phyloP scores from a whole-genome alignment of 1,139 yeast species.

The Taphrina confusa region DNA sequence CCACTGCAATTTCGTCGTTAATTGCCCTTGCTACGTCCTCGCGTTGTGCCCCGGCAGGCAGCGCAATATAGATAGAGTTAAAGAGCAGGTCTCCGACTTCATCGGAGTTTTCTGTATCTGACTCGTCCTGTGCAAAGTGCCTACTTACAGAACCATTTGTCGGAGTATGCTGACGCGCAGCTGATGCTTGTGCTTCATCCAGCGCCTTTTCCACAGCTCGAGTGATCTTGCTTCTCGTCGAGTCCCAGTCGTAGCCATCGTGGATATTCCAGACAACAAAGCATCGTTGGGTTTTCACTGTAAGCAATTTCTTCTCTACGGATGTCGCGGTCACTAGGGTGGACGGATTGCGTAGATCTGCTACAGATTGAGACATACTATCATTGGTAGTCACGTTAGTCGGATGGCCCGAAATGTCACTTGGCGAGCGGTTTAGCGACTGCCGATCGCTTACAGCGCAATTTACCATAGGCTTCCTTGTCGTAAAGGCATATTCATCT shows the following conservation, averaged over 20 bases:
- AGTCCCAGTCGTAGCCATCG: conserved; percentile 94
- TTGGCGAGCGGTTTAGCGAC: too few relatives aligned
- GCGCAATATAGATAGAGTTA: conserved; percentile 69
- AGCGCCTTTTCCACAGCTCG: conserved; percentile 66
- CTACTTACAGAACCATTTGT: background rate
- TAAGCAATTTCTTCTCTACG: background rate
- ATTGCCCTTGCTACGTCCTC: conserved; percentile 30
- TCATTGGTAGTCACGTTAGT: too few relatives aligned
- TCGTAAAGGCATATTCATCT: conserved; percentile 49
- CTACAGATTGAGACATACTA: background rate
- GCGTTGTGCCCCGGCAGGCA: conserved; percentile 48
- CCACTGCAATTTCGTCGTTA: conserved; percentile 40
- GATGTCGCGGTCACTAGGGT: background rate
- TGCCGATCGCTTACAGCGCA: too few relatives aligned
- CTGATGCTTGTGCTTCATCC: conserved; percentile 39
- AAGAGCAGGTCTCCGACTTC: conserved; percentile 67
- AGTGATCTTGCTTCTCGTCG: conserved; percentile 66
- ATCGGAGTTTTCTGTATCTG: conserved; percentile 40
- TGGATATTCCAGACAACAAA: conserved; percentile 58
- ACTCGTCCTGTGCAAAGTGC: background rate
- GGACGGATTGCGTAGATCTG: background rate
- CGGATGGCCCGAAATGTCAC: too few relatives aligned
- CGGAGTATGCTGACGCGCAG: background rate
- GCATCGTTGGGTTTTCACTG: conserved; percentile 39
- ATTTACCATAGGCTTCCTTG: too few relatives aligned